Conservation (phyloP, 306 rosid genomes). For the Gynostemma pentaphyllum region DNA sequence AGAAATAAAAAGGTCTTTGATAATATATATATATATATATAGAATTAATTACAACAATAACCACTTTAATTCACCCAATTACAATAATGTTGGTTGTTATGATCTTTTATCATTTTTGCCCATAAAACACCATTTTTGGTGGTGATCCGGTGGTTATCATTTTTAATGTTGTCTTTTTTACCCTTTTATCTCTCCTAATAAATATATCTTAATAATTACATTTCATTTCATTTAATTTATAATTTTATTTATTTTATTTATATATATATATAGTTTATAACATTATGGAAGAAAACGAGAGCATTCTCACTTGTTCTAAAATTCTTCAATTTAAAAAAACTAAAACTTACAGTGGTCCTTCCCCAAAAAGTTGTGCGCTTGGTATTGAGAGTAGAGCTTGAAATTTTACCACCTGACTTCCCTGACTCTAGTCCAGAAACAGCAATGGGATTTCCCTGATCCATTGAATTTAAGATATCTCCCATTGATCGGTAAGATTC, state of each 20-base stretch:
- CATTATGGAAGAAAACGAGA: neutral
- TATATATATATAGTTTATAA: neutral
- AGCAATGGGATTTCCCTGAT: constrained; percentile 47
- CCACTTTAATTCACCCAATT: too few relatives aligned
- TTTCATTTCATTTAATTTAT: too few relatives aligned
- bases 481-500: constrained; percentile 85
- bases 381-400: constrained; percentile 38
- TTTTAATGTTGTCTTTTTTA: too few relatives aligned
- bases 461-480: constrained; percentile 77
- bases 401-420: constrained; percentile 53
- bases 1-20: too few relatives aligned
- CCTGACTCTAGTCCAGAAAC: constrained; percentile 40
- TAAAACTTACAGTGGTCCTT: constrained; percentile 74
- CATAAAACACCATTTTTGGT: too few relatives aligned
- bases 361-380: constrained; percentile 94
- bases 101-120: too few relatives aligned
- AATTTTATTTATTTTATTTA: neutral
- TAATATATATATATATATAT: too few relatives aligned
- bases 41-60: too few relatives aligned
- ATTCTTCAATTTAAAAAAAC: neutral
- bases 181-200: too few relatives aligned
- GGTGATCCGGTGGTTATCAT: too few relatives aligned
- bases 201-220: too few relatives aligned
- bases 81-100: too few relatives aligned
- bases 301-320: neutral